Base-by-base conservation (phyloP, 345 rosid genomes). In the Corchorus capsularis region DNA sequence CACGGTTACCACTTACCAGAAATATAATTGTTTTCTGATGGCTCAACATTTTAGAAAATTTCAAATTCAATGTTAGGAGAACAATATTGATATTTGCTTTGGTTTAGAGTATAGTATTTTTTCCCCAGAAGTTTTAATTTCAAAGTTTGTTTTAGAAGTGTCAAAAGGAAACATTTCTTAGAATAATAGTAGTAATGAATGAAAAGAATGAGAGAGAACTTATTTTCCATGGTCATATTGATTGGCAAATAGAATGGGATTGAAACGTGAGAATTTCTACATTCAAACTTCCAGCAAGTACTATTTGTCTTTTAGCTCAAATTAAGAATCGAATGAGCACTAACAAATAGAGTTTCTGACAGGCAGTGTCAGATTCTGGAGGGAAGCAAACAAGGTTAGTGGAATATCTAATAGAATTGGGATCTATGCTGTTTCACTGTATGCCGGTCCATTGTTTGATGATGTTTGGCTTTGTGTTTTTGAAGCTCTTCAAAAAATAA, bases 361-460 rank as follows among this genome's bases (percentile, higher is more conserved):
- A 89, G 91, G 89, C 65, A 41, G 78, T 62, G 46, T 63, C 81
- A 41, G 76, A 79, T 79, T 79, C 79, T 54, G 81, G 79, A 54
- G 82, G 82, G 67, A 88, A 76, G 72, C 70, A 76, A 63, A 83
- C 75, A 69, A 85, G 90, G 93, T 87, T 71, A 79, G 88, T 84
- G 47, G 54, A 63, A 54, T 57, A 55, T 74, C 68, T 65, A 63
- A 16, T 61, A 47, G 47, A 53, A 27, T 35, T 53, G 74, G n/a
- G n/a, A 49, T 50, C 27, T 50, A 5, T 11, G 6, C 50, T 8
- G 47, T 16, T 70, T 70, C 35, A 35, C 17, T 37, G 61, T 34
- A 4, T 53, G 14, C 11, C 5, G 34, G 16, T 70, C 35, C 61
- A 35, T 70, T 53, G 9, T 52, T 57, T 10, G 10, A n/a, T 70